These are phyloP conservation scores for Cicer judaicum DNA, from an alignment of 306 rosid genomes.

Conservation along the genomic window DNA sequence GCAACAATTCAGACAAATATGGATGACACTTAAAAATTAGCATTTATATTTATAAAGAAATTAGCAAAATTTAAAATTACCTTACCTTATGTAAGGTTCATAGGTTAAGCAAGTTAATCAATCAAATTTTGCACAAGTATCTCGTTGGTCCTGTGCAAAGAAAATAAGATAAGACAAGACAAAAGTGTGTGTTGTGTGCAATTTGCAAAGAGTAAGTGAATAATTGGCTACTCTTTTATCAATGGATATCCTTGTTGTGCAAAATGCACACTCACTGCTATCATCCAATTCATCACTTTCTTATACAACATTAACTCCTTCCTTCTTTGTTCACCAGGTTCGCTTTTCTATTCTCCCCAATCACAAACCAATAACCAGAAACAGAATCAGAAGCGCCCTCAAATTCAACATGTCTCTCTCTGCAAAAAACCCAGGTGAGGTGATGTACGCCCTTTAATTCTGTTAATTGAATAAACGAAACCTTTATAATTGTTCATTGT, in stretches of 20 bases:
- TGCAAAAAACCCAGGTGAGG: constrained; percentile 50
- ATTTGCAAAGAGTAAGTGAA: neutral
- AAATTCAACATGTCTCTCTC: constrained; percentile 43
- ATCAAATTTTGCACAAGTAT: too few species aligned
- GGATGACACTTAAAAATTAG: too few species aligned
- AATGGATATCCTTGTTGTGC: constrained; percentile 45
- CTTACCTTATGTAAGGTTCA: too few species aligned
- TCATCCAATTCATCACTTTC: constrained; percentile 34
- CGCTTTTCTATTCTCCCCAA: constrained; percentile 33
- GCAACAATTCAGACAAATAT: too few species aligned
- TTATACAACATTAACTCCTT: neutral
- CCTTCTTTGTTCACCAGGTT: constrained; percentile 41
- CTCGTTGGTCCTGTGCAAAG: too few species aligned
- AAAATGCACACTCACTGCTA: constrained; percentile 28
- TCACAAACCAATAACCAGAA: constrained; percentile 32
- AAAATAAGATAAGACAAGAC: too few species aligned
- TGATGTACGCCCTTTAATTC: neutral
- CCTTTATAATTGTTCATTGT: neutral
- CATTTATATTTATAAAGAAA: too few species aligned
- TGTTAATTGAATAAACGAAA: neutral
- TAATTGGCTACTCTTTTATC: neutral
- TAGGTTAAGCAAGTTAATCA: too few species aligned
- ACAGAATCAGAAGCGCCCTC: constrained; percentile 15
- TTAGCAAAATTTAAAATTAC: too few species aligned
- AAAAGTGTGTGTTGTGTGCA: neutral